Evolutionary conservation across 176 grass and related monocot species (phyloP), one percentile per base, ranked within the genome.

Genomic region (Elymus sibiricus): DNA sequence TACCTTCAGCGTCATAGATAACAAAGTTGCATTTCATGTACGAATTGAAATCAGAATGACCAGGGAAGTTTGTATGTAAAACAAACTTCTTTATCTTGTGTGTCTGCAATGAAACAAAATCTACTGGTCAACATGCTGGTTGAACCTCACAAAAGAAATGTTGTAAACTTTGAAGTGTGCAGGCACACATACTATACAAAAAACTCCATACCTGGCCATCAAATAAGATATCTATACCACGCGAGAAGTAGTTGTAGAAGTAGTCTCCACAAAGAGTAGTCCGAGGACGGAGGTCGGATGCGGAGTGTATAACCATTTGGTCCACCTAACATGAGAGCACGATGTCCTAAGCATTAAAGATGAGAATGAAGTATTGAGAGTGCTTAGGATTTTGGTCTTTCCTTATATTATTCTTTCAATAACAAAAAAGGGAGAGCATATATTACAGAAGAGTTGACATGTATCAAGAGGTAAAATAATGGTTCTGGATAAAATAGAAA

Each of bases 1-100:
- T 16, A 98, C 97, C 89, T 89, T 94, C 90, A 61, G 69, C 40
- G 2, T 99, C 92, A 51, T 95, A 96, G 65, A 99, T 99, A 70
- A 96, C 85, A 79, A 96, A 99, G 82, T 99, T 99, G 82, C 97
- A 99, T 87, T 99, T 96, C 86, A 94, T 94, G 64, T 99, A 99
- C 13, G 92, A 92, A 62, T 99, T 94, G 70, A 99, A 99, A 89
- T 99, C 97, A 1, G 94, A 94, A 81, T 99, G 97, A 2, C 97
- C 97, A 46, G 94, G 97, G 49, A 92, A 90, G 84, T 99, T 99
- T 81, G 97, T 94, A 60, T 99, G 97, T 70, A 99, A 90, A 89
- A 99, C 97, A 87, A 99, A 99, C 87, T 99, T 99, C 85, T 99
- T 99, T 88, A 99, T 96, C 82, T 62, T 91, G 39, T 99, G 97